These are phyloP conservation scores for Polymyxa betae DNA, from an alignment of 208 protist genomes.

Conservation along the genomic window DNA sequence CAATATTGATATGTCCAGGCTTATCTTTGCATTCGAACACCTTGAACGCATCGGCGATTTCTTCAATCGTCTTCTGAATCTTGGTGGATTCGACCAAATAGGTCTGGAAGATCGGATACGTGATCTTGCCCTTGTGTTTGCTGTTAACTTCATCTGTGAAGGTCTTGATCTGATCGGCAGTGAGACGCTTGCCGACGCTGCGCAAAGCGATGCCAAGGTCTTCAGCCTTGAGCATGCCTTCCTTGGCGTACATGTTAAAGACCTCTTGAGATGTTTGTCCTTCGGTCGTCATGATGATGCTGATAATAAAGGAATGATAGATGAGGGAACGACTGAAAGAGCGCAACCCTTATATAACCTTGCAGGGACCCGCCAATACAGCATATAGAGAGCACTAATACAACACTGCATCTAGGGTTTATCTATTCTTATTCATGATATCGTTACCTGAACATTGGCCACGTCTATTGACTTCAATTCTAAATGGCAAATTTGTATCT, in stretches of 20 bases:
- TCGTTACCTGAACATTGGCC: not conserved
- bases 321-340: no score
- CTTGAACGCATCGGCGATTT: slow-evolving; percentile 58
- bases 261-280: slow-evolving; percentile 36
- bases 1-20: slow-evolving; percentile 54
- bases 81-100: slow-evolving; percentile 51
- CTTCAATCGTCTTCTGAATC: slow-evolving; percentile 59
- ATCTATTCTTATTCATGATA: no score
- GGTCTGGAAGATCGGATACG: slow-evolving; percentile 33
- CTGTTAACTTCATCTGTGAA: slow-evolving; percentile 48
- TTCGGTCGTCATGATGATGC: slow-evolving; percentile 38
- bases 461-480: not conserved
- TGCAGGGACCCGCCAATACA: no score
- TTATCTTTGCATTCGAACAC: slow-evolving; percentile 59
- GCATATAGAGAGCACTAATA: no score
- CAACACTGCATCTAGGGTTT: no score
- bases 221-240: not conserved
- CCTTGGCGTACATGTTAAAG: slow-evolving; percentile 42
- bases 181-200: slow-evolving; percentile 59
- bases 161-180: slow-evolving; percentile 55
- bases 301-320: no score
- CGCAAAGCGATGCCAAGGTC: slow-evolving; percentile 55
- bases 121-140: slow-evolving; percentile 56
- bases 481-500: not conserved
- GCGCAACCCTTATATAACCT: no score